Conservation (phyloP, 2,329 filamentous ascomycete genomes). For the Hymenoscyphus salicellus region DNA sequence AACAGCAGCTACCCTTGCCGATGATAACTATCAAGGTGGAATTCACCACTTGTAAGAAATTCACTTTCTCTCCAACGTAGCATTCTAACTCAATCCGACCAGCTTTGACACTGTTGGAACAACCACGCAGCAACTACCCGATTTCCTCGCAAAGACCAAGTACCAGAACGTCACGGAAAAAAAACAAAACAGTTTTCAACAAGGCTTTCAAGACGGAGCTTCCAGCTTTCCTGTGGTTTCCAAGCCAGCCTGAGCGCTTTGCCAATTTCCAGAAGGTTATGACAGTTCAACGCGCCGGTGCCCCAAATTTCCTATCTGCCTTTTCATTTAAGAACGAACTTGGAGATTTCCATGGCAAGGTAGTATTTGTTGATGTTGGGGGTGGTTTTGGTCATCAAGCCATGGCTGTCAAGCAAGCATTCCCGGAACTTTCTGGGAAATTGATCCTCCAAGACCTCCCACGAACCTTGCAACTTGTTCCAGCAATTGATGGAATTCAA, state of each 20-base stretch:
- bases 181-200: conserved; percentile 8
- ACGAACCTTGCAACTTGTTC: conserved; percentile 17
- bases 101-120: conserved; percentile 29
- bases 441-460: conserved; percentile 43
- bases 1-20: background rate
- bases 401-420: conserved; percentile 11
- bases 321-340: conserved; percentile 9
- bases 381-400: conserved; percentile 41
- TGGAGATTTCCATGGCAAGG: background rate
- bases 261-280: conserved; percentile 14
- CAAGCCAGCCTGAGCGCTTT: conserved; percentile 6
- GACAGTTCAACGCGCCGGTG: conserved; percentile 8
- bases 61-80: too few relatives aligned
- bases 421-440: conserved; percentile 16
- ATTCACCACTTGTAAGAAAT: conserved; percentile 8
- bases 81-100: too few relatives aligned
- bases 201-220: conserved; percentile 15
- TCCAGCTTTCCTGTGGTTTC: conserved; percentile 14
- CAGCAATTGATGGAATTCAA: conserved; percentile 34
- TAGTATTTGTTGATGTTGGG: conserved; percentile 41
- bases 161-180: conserved; percentile 15
- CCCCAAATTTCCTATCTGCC: conserved; percentile 6
- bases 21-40: background rate
- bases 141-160: conserved; percentile 32
- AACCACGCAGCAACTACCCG: conserved; percentile 31